Base-by-base conservation (phyloP, 345 rosid genomes). In the Linum trigynum region DNA sequence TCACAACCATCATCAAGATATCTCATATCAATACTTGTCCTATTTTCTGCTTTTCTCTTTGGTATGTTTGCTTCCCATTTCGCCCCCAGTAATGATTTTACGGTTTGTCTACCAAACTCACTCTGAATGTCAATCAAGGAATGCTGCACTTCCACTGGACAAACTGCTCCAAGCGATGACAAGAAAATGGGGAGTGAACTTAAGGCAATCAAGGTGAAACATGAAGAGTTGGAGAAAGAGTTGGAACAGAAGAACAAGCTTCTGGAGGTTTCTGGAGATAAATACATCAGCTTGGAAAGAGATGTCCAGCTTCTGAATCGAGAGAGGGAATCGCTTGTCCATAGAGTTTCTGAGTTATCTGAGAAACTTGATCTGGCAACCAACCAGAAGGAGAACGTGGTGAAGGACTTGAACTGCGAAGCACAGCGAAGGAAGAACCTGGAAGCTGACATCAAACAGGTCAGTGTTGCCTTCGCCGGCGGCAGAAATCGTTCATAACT, bases 361-460 rank as follows among this genome's bases (percentile, higher is more conserved):
- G 75, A 68, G 71, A 86, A 77, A 57, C 75, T 84, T 51, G 71
- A 79, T 43, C 41, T 66, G 67, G 77, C 75, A 59, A 75, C 75
- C 7, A 67, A 71, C 66, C 82, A 82, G 68, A 86, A 84, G 81
- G 96, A 88, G 64, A 85, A 79, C 67, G 74, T 75, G 55, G 74
- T 83, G 80, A 85, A 78, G 69, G 89, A 88, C 65, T 73, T 88
- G 68, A 82, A 77, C 68, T 61, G 55, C 43, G 90, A 88, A 85
- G 76, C 79, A n/a, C 78, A 68, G 69, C 76, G 85, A 70, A 86
- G 90, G 75, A 85, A 78, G 68, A 73, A 69, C 66, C 79, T 92
- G 2, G 86, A 85, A 72, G 90, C 83, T 74, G 88, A 90, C 78
- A 78, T 90, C 17, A 88, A 85, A 81, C 79, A 82, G 65, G 80